These are phyloP conservation scores for Aureobasidium sp. DNA, from an alignment of 2,329 filamentous ascomycete species.

Conservation along the genomic window DNA sequence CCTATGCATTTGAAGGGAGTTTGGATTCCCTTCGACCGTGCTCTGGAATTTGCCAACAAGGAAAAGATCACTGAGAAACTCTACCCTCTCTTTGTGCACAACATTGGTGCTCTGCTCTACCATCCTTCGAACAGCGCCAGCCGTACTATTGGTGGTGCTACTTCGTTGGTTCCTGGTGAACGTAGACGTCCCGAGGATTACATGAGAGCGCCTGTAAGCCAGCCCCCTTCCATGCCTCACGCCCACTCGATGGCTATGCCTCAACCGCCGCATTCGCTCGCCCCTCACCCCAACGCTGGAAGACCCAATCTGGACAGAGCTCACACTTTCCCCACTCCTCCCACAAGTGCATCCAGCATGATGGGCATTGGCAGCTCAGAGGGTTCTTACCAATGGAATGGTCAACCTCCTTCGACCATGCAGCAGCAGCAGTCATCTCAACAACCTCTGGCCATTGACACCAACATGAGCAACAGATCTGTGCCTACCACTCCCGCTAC, in stretches of 20 bases:
- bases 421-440: conserved; percentile 41
- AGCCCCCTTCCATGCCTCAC: conserved; percentile 65
- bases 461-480: conserved; percentile 70
- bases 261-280: conserved; percentile 60
- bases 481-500: conserved; percentile 85
- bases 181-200: conserved; percentile 57
- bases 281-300: conserved; percentile 48
- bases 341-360: conserved; percentile 84
- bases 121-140: conserved; percentile 75
- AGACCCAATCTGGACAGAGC: conserved; percentile 75
- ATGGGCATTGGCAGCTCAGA: conserved; percentile 69
- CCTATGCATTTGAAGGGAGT: conserved; percentile 99
- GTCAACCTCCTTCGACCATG: conserved; percentile 32
- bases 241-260: conserved; percentile 60
- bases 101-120: conserved; percentile 88
- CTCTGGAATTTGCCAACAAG: conserved; percentile 98
- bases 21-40: conserved; percentile 96
- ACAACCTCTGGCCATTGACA: conserved; percentile 76
- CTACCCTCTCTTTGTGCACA: conserved; percentile 95
- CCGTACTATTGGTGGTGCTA: conserved; percentile 51
- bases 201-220: conserved; percentile 54
- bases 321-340: conserved; percentile 89
- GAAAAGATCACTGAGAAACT: conserved; percentile 96
- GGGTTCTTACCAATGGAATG: conserved; percentile 68
- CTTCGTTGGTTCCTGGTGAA: conserved; percentile 69